A percentile compares a stretch with the other conserved stretches of the same genome.
Conservation (phyloP, 495 filamentous ascomycete genomes). For the Apiosordaria backusii region DNA sequence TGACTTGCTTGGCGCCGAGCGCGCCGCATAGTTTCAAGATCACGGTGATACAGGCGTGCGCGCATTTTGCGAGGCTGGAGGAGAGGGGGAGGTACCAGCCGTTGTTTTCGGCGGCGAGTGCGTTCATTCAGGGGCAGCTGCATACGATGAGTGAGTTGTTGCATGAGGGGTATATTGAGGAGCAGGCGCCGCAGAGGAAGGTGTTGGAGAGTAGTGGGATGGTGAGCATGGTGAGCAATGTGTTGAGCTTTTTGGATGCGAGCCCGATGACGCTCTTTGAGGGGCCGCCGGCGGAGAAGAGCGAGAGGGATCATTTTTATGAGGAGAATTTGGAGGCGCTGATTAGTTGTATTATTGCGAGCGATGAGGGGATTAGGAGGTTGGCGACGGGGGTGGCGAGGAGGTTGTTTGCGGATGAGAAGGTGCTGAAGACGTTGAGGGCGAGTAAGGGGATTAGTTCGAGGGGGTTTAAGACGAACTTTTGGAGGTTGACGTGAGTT, state of each 20-base stretch:
- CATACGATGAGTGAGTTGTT: slow-evolving; percentile 44
- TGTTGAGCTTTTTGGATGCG: slow-evolving; percentile 51
- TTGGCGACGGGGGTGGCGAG: slow-evolving; percentile 45
- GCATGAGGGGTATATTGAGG: slow-evolving; percentile 42
- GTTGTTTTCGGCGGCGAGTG: slow-evolving; percentile 51
- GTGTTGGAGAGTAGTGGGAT: slow-evolving; percentile 36
- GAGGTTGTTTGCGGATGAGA: slow-evolving; percentile 44
- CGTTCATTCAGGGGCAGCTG: slow-evolving; percentile 53
- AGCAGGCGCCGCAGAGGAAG: slow-evolving; percentile 38
- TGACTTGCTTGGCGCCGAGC: slow-evolving; percentile 50
- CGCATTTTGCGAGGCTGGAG: slow-evolving; percentile 51
- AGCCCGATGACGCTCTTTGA: slow-evolving; percentile 51
- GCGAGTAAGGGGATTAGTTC: slow-evolving; percentile 40
- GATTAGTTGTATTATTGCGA: slow-evolving; percentile 48
- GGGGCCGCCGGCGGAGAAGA: slow-evolving; percentile 32
- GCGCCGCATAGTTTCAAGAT: slow-evolving; percentile 59
- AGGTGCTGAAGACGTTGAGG: slow-evolving; percentile 35
- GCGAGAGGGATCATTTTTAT: slow-evolving; percentile 44
- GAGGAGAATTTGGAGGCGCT: slow-evolving; percentile 50
- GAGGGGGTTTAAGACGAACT: slow-evolving; percentile 40
- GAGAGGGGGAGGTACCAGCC: slow-evolving; percentile 48
- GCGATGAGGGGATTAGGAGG: slow-evolving; percentile 48
- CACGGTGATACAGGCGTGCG: slow-evolving; percentile 54
- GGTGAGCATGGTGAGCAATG: slow-evolving; percentile 46
- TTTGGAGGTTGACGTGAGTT: slow-evolving; percentile 49